Evolutionary conservation across 2,329 filamentous ascomycete genomes (phyloP).

Genomic region (Aureobasidium mangrovei): DNA sequence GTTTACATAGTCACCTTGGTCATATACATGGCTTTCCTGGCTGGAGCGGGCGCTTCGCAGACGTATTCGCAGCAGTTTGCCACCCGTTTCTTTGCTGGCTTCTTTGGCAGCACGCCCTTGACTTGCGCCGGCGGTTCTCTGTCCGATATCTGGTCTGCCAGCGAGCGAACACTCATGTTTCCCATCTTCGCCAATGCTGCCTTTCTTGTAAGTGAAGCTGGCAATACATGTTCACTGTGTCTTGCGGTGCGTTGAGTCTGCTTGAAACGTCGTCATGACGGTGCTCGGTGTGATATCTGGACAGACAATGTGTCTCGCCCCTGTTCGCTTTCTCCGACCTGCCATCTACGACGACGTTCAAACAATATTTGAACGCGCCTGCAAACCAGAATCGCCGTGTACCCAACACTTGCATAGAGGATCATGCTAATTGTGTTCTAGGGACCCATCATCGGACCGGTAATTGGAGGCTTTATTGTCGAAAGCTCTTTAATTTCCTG

Average conservation of each 20-base stretch:
- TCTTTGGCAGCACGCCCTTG: conserved; percentile 38
- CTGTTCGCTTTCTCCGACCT: no score
- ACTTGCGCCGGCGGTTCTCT: conserved; percentile 40
- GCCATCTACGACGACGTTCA: no score
- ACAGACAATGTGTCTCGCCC: no score
- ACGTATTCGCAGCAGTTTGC: conserved; percentile 40
- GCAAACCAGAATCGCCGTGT: no score
- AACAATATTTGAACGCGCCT: no score
- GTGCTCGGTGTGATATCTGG: no score
- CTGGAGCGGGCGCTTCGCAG: conserved; percentile 40
- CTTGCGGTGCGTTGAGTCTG: no score
- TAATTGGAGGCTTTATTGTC: conserved; percentile 39
- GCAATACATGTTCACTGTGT: no score
- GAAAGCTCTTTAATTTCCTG: conserved; percentile 31
- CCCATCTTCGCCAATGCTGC: conserved; percentile 42
- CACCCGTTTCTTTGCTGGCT: conserved; percentile 43
- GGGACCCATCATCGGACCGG: conserved; percentile 35
- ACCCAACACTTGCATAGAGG: no score
- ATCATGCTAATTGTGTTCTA: no score
- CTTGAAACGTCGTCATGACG: no score
- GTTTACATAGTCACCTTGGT: conserved; percentile 41
- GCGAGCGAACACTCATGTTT: conserved; percentile 43
- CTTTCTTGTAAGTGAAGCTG: conserved; percentile 18
- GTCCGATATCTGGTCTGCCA: conserved; percentile 39
- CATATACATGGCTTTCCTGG: conserved; percentile 41